These are phyloP conservation scores for Monosporascus cannonballus DNA, from an alignment of 2,329 filamentous ascomycete genomes.

Conservation along the genomic window DNA sequence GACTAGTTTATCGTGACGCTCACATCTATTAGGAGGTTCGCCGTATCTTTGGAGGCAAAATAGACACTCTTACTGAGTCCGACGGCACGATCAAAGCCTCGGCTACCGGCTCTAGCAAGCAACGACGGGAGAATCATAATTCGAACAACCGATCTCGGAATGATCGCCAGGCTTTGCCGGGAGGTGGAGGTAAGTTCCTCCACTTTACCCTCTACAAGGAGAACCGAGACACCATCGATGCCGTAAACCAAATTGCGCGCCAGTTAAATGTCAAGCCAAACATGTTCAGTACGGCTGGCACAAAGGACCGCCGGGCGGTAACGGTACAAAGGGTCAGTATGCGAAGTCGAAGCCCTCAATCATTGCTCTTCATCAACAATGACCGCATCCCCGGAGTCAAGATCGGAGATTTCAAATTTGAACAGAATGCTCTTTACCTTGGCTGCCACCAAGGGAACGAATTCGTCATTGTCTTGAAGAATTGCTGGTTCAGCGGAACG, in stretches of 20 bases:
- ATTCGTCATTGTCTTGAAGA: conserved; percentile 85
- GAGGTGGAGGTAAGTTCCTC: conserved; percentile 63
- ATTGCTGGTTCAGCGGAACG: conserved; percentile 59
- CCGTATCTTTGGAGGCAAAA: conserved; percentile 68
- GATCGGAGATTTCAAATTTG: conserved; percentile 78
- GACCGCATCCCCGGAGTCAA: conserved; percentile 55
- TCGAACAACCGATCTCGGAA: conserved; percentile 16
- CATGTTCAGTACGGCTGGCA: conserved; percentile 71
- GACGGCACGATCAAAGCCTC: conserved; percentile 58
- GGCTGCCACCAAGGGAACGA: conserved; percentile 86
- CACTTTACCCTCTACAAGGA: conserved; percentile 95
- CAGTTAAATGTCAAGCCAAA: conserved; percentile 69
- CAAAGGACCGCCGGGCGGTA: conserved; percentile 82
- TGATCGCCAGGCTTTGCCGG: conserved; percentile 16
- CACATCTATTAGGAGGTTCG: conserved; percentile 50
- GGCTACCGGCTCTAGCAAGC: conserved; percentile 14
- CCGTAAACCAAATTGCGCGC: conserved; percentile 68
- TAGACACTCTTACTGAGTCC: conserved; percentile 66
- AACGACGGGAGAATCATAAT: conserved; percentile 22
- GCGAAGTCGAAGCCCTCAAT: conserved; percentile 43
- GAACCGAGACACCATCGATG: conserved; percentile 95
- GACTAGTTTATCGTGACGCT: conserved; percentile 6
- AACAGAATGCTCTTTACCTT: conserved; percentile 64
- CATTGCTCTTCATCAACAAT: conserved; percentile 58
- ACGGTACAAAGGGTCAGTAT: conserved; percentile 78